Conservation (phyloP, 805 yeast genomes). For the Nakazawaea ishiwadae region DNA sequence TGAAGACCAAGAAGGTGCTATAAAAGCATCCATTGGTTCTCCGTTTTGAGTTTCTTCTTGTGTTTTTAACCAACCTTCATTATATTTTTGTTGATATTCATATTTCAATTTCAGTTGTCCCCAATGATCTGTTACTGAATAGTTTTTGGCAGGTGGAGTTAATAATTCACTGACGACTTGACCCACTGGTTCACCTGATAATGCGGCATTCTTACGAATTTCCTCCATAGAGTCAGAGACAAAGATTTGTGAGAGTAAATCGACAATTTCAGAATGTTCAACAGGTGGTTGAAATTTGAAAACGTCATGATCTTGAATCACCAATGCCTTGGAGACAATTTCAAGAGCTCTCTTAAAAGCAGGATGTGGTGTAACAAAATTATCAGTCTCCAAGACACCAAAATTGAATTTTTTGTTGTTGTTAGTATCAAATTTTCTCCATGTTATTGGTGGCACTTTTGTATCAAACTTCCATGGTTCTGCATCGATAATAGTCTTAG, state of each 20-base stretch:
- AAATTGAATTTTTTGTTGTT: constrained; percentile 29
- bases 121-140: constrained; percentile 27
- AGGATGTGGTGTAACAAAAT: constrained; percentile 42
- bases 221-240: constrained; percentile 31
- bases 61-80: constrained; percentile 25
- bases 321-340: constrained; percentile 20
- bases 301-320: constrained; percentile 43
- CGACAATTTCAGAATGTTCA: constrained; percentile 21
- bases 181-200: constrained; percentile 29
- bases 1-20: constrained; percentile 33
- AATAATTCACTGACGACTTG: constrained; percentile 26
- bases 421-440: constrained; percentile 27
- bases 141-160: constrained; percentile 15
- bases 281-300: constrained; percentile 38
- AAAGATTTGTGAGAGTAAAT: constrained; percentile 24
- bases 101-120: constrained; percentile 27
- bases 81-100: constrained; percentile 24
- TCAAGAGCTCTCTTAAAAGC: constrained; percentile 44
- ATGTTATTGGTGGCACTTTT: constrained; percentile 44
- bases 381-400: constrained; percentile 40
- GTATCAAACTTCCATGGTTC: constrained; percentile 49
- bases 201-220: constrained; percentile 21
- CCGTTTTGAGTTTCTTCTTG: constrained; percentile 25
- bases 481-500: constrained; percentile 31
- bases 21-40: constrained; percentile 32